Percentiles rank a stretch among this genome's conserved stretches.
These are phyloP conservation scores for Xenosphaeropsis pyriputrescens DNA, from an alignment of 2,329 filamentous ascomycete genomes.

Conservation along the genomic window DNA sequence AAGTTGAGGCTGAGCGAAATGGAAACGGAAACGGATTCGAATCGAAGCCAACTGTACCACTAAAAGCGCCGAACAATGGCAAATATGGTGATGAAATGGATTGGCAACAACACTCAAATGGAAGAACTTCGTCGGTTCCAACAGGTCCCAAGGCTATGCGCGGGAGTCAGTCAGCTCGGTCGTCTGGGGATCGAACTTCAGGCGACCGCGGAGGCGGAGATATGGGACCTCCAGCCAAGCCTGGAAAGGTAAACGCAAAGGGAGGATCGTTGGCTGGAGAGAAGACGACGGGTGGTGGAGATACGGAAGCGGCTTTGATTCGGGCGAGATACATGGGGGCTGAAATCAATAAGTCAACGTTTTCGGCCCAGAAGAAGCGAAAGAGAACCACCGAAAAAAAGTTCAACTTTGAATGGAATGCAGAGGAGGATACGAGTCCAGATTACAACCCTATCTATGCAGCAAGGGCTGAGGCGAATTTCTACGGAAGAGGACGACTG, in stretches of 20 bases:
- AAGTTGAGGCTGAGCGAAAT: constrained; percentile 17
- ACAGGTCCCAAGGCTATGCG: constrained; percentile 62
- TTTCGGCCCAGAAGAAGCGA: constrained; percentile 92
- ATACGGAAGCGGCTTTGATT: constrained; percentile 59
- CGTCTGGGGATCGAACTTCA: constrained; percentile 24
- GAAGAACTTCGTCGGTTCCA: constrained; percentile 31
- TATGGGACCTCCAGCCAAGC: constrained; percentile 15
- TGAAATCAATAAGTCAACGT: constrained; percentile 73
- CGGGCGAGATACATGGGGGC: constrained; percentile 83
- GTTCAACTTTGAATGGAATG: constrained; percentile 98
- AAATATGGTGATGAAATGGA: constrained; percentile 9
- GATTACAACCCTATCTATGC: constrained; percentile 75
- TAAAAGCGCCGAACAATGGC: constrained; percentile 6
- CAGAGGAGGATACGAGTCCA: constrained; percentile 78
- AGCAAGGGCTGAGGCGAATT: constrained; percentile 47
- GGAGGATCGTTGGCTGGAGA: constrained; percentile 19
- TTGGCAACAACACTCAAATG: constrained; percentile 9
- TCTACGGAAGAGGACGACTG: constrained; percentile 53
- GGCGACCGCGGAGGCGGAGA: constrained; percentile 16
- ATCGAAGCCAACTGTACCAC: constrained; percentile 3
- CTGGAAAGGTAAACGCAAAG: constrained; percentile 8
- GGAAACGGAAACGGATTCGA: constrained; percentile 4
- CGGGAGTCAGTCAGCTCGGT: constrained; percentile 9
- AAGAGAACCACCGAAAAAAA: constrained; percentile 88
- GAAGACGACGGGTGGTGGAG: constrained; percentile 28